A percentile compares a stretch with the other conserved stretches of the same genome.
Conservation (phyloP, 148 eudicot genomes). For the Diospyros lotus region DNA sequence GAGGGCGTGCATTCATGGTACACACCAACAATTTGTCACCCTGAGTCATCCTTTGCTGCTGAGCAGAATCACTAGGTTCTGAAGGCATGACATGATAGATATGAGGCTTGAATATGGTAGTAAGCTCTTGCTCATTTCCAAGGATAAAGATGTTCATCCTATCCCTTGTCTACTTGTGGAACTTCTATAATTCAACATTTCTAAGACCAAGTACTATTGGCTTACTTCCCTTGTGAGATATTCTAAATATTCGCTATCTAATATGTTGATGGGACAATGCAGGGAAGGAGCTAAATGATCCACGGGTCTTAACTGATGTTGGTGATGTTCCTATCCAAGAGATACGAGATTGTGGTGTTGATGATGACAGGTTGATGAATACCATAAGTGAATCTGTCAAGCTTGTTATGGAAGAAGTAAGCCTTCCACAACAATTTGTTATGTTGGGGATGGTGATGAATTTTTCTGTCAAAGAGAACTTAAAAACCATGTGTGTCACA, state of each 20-base stretch:
- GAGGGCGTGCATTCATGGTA: not conserved
- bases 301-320: constrained; percentile 87
- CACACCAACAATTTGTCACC: not conserved
- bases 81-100: not conserved
- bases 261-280: constrained; percentile 26
- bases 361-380: constrained; percentile 85
- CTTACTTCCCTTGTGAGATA: constrained; percentile 1
- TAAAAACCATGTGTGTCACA: not conserved
- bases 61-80: not conserved
- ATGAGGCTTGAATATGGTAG: not conserved
- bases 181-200: not conserved
- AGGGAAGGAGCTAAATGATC: constrained; percentile 83
- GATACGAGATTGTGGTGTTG: constrained; percentile 90
- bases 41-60: not conserved
- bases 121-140: not conserved
- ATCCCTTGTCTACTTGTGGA: not conserved
- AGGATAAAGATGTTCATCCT: not conserved
- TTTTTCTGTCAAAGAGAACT: not conserved
- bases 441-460: not conserved
- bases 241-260: not conserved
- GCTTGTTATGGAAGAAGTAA: constrained; percentile 93
- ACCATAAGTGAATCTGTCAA: constrained; percentile 80
- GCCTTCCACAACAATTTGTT: constrained; percentile 9
- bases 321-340: constrained; percentile 97
- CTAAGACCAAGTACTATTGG: not conserved